Conservation (phyloP, 1,284 basidiomycete genomes). For the Sporisorium sorghi region DNA sequence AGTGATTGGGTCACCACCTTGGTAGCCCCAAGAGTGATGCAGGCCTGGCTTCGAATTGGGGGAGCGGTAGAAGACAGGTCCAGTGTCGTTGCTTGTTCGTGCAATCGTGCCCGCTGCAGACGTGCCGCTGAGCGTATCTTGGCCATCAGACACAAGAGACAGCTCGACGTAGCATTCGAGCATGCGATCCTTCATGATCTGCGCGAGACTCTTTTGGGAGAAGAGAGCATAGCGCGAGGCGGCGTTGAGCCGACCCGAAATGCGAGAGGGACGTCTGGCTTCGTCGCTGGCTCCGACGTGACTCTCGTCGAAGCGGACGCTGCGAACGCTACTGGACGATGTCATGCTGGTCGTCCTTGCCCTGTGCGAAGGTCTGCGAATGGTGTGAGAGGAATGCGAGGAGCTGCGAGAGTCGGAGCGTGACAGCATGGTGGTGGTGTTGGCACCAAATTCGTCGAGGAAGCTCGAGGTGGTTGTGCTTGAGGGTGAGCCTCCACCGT, state of each 20-base stretch:
- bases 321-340: slow-evolving; percentile 32
- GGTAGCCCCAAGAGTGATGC: slow-evolving; percentile 48
- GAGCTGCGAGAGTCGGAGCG: slow-evolving; percentile 49
- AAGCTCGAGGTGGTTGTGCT: slow-evolving; percentile 14
- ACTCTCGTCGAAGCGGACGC: slow-evolving; percentile 45
- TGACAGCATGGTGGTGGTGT: slow-evolving; percentile 35
- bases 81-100: neutral
- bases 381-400: slow-evolving; percentile 40
- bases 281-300: slow-evolving; percentile 18
- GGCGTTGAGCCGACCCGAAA: slow-evolving; percentile 19
- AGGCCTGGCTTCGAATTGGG: slow-evolving; percentile 35
- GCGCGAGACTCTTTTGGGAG: slow-evolving; percentile 31
- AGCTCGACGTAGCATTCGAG: slow-evolving; percentile 46
- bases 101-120: too few species aligned
- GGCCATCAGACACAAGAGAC: slow-evolving; percentile 1
- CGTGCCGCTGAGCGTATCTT: too few species aligned
- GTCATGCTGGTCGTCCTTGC: slow-evolving; percentile 45
- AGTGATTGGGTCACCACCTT: slow-evolving; percentile 30
- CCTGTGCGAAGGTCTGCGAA: slow-evolving; percentile 33
- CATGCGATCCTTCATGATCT: slow-evolving; percentile 52
- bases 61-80: slow-evolving; percentile 27
- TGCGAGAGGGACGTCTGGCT: slow-evolving; percentile 12
- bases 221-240: slow-evolving; percentile 39
- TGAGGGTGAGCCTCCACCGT: slow-evolving; percentile 15
- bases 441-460: slow-evolving; percentile 30